These are phyloP conservation scores for Fraxinus sp. DNA, from an alignment of 305 asterid species.

Conservation along the genomic window DNA sequence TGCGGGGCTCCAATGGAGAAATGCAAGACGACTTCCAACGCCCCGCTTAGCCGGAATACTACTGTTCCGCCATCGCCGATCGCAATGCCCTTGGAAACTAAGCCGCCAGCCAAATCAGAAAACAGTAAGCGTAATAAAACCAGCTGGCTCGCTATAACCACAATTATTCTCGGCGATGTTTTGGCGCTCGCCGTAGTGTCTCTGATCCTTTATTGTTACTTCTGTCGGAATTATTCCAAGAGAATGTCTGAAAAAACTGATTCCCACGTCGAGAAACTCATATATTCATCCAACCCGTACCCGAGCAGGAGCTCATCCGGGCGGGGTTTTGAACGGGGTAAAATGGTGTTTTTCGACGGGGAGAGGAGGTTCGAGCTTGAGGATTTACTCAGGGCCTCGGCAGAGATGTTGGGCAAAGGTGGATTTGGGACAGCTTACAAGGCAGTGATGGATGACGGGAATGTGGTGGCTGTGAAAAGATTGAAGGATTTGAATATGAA, in stretches of 20 bases:
- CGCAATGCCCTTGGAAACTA: constrained; percentile 41
- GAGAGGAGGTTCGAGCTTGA: constrained; percentile 84
- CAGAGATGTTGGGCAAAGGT: constrained; percentile 94
- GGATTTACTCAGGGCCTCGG: constrained; percentile 88
- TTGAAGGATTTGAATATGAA: constrained; percentile 65
- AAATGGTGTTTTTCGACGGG: constrained; percentile 80
- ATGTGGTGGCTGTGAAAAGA: constrained; percentile 85
- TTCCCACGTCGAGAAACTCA: constrained; percentile 56
- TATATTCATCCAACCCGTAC: constrained; percentile 83
- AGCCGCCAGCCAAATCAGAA: constrained; percentile 33
- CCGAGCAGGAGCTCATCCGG: constrained; percentile 41
- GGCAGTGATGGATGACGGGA: constrained; percentile 83
- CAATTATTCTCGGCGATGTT: constrained; percentile 65
- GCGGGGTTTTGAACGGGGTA: constrained; percentile 59
- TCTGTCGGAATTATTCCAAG: constrained; percentile 44
- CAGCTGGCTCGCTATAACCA: constrained; percentile 53
- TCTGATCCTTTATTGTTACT: constrained; percentile 58
- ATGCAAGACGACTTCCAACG: constrained; percentile 35
- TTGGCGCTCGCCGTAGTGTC: constrained; percentile 55
- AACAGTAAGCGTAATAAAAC: constrained; percentile 35
- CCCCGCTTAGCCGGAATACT: constrained; percentile 44
- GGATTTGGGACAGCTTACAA: constrained; percentile 91
- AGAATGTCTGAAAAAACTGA: constrained; percentile 32
- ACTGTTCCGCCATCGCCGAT: constrained; percentile 57
- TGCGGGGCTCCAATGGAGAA: constrained; percentile 68